Evolutionary conservation across 176 grass and related monocot genomes (phyloP).

Genomic region (Rhynchospora tenuis): DNA sequence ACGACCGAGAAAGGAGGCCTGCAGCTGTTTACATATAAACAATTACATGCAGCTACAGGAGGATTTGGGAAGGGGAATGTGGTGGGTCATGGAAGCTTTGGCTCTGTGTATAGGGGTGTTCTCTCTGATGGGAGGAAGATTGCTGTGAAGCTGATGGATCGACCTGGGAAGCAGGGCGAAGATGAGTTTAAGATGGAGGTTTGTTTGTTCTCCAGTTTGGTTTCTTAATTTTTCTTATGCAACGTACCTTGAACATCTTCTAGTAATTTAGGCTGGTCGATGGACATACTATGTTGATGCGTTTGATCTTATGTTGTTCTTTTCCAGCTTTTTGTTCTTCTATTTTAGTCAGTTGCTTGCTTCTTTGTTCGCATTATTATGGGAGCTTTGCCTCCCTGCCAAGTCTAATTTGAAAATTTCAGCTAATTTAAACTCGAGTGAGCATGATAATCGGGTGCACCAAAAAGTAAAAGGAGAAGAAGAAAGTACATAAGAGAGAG

Average conservation of each 20-base stretch:
- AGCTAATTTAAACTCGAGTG: neutral
- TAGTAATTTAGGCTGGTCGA: neutral
- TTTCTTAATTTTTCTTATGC: neutral
- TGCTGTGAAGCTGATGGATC: constrained; percentile 97
- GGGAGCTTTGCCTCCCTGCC: neutral
- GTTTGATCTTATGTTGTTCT: neutral
- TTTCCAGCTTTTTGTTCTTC: neutral
- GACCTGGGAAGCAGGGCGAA: constrained; percentile 84
- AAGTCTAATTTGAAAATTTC: neutral
- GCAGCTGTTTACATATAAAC: constrained; percentile 74
- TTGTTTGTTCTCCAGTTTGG: neutral
- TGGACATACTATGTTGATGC: neutral
- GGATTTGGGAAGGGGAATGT: constrained; percentile 67
- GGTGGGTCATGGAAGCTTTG: constrained; percentile 96
- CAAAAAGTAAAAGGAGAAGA: neutral
- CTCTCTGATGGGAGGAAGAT: constrained; percentile 82
- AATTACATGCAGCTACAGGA: constrained; percentile 68
- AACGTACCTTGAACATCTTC: neutral
- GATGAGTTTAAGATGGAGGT: constrained; percentile 99
- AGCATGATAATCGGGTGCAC: neutral
- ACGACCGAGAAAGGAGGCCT: constrained; percentile 41
- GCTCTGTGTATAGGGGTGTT: constrained; percentile 77
- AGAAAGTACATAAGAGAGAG: neutral
- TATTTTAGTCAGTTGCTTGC: neutral
- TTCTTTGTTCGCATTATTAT: neutral